Percentiles rank a stretch among this genome's conserved stretches.
phyloP scores from a whole-genome alignment of 2,329 filamentous ascomycete genomes.

The Phaeosphaeria sp. region DNA sequence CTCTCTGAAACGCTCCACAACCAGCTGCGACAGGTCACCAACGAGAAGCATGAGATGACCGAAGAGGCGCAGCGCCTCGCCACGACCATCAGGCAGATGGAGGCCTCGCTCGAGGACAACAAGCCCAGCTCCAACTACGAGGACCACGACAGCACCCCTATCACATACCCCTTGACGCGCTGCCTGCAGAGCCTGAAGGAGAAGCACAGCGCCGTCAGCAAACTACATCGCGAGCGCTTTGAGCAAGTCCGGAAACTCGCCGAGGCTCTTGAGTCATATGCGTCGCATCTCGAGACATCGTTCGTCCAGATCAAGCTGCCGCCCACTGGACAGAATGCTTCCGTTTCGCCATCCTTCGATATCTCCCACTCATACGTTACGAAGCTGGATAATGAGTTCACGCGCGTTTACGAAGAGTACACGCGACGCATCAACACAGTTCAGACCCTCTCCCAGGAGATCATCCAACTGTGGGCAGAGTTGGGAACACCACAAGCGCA shows the following conservation, averaged over 20 bases:
- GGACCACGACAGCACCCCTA: conserved; percentile 71
- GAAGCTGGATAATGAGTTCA: conserved; percentile 88
- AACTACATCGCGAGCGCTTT: conserved; percentile 87
- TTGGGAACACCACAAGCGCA: conserved; percentile 93
- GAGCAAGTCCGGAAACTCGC: conserved; percentile 97
- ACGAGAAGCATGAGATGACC: conserved; percentile 89
- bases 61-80: conserved; percentile 88
- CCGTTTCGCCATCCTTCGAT: conserved; percentile 83
- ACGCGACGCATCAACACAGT: conserved; percentile 80
- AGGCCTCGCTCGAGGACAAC: conserved; percentile 82
- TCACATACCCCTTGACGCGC: conserved; percentile 82
- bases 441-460: conserved; percentile 77
- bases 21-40: conserved; percentile 82
- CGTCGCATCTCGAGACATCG: conserved; percentile 88
- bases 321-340: conserved; percentile 77
- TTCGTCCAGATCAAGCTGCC: conserved; percentile 88
- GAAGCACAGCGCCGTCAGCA: conserved; percentile 80
- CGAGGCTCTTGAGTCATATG: conserved; percentile 92
- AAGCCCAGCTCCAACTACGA: conserved; percentile 71
- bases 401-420: conserved; percentile 95
- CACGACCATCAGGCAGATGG: conserved; percentile 90
- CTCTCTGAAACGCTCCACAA: conserved; percentile 91
- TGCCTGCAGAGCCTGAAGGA: conserved; percentile 85
- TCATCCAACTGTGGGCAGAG: conserved; percentile 95
- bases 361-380: conserved; percentile 90